phyloP scores from a whole-genome alignment of 371 early-diverging fungal species.

The Umbelopsis sp. region DNA sequence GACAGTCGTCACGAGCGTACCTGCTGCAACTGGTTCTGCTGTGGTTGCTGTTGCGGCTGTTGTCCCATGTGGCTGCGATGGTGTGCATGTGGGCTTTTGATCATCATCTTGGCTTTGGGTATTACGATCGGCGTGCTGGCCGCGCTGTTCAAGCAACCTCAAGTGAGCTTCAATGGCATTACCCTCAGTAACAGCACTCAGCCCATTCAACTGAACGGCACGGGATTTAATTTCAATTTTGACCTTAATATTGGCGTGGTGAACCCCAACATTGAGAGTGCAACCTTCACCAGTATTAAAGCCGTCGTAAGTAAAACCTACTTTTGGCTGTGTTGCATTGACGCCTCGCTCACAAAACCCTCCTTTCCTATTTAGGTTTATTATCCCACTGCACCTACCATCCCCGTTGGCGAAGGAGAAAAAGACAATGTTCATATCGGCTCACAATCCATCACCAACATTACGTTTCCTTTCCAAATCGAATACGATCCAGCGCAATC shows the following conservation, averaged over 20 bases:
- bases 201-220: conserved; percentile 28
- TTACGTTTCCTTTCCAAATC: conserved; percentile 53
- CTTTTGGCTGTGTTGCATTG: no score
- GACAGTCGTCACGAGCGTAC: background rate
- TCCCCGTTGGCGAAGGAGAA: conserved; percentile 53
- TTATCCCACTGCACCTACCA: conserved; percentile 45
- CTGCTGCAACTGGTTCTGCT: conserved; percentile 36
- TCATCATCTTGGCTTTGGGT: conserved; percentile 39
- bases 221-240: conserved; percentile 32
- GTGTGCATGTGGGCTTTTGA: conserved; percentile 41
- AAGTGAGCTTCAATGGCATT: conserved; percentile 40
- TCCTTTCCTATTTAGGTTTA: conserved; percentile 40
- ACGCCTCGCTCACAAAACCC: no score
- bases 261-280: conserved; percentile 60
- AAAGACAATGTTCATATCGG: conserved; percentile 50
- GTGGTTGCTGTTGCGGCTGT: conserved; percentile 55
- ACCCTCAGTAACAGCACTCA: conserved; percentile 24
- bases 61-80: conserved; percentile 53
- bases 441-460: conserved; percentile 41
- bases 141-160: conserved; percentile 43
- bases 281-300: conserved; percentile 56
- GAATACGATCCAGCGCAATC: conserved; percentile 32
- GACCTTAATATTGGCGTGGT: conserved; percentile 46
- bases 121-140: conserved; percentile 46
- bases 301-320: conserved; percentile 47